Conservation (phyloP, 2,329 filamentous ascomycete species). For the Sporothrix luriei region DNA sequence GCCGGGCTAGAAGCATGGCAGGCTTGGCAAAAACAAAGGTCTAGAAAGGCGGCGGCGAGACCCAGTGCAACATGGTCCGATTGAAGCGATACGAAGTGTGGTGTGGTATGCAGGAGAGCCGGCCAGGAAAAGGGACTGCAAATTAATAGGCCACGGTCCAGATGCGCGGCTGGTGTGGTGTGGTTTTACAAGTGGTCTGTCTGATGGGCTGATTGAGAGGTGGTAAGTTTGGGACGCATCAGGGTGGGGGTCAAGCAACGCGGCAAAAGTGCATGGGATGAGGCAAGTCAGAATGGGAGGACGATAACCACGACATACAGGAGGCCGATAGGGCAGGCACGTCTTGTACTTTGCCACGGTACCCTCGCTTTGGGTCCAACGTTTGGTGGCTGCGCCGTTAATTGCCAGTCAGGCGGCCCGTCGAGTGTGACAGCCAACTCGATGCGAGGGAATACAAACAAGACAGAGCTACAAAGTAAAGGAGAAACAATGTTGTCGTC, state of each 20-base stretch:
- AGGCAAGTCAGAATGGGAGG: slow-evolving; percentile 10
- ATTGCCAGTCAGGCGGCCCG: no score
- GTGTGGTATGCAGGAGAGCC: background rate
- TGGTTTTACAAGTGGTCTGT: slow-evolving; percentile 31
- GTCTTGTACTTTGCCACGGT: background rate
- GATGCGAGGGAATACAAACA: background rate
- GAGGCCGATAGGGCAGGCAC: background rate
- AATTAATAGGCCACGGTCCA: background rate
- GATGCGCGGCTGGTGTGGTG: slow-evolving; percentile 27
- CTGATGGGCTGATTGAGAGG: slow-evolving; percentile 33
- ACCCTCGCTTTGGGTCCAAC: background rate
- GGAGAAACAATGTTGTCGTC: background rate
- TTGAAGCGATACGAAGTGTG: background rate
- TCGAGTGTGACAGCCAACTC: no score
- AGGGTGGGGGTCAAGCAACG: background rate
- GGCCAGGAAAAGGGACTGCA: background rate
- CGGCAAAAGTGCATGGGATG: no score
- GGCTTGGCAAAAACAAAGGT: background rate
- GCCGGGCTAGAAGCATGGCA: slow-evolving; percentile 5
- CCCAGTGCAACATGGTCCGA: background rate
- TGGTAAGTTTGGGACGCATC: slow-evolving; percentile 3
- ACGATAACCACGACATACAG: background rate
- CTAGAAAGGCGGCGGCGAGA: background rate
- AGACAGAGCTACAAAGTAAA: background rate
- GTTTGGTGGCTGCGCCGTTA: background rate